Evolutionary conservation across 2,329 filamentous ascomycete species (phyloP).

Genomic region (Pseudomassariella vexata): DNA sequence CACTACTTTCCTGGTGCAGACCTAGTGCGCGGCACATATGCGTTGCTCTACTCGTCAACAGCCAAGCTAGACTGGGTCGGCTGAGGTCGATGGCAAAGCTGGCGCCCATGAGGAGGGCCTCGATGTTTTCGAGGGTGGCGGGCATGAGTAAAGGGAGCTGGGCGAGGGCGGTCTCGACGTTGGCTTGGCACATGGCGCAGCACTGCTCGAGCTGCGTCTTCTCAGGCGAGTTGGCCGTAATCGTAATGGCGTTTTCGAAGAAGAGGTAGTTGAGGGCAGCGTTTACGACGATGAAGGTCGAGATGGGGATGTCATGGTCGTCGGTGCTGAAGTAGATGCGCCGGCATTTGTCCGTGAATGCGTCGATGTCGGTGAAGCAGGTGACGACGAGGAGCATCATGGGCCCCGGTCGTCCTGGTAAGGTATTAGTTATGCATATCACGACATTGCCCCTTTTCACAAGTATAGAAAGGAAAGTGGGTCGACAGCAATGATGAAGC

Average conservation of each 20-base stretch:
- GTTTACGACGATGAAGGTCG: slow-evolving; percentile 37
- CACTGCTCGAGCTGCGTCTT: slow-evolving; percentile 19
- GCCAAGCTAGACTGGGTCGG: slow-evolving; percentile 24
- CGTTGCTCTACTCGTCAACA: slow-evolving; percentile 21
- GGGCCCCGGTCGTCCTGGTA: slow-evolving; percentile 34
- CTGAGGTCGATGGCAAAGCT: slow-evolving; percentile 23
- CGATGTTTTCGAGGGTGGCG: slow-evolving; percentile 39
- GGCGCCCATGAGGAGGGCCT: slow-evolving; percentile 38
- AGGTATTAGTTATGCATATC: too few species aligned
- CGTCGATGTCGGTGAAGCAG: slow-evolving; percentile 40
- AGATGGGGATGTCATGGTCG: slow-evolving; percentile 35
- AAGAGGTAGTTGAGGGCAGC: slow-evolving; percentile 25
- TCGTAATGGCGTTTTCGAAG: slow-evolving; percentile 20
- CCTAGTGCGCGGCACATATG: slow-evolving; percentile 27
- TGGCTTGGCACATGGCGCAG: slow-evolving; percentile 21
- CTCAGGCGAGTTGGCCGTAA: slow-evolving; percentile 13
- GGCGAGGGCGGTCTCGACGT: slow-evolving; percentile 23
- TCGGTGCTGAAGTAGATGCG: slow-evolving; percentile 44
- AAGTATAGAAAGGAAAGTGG: not conserved
- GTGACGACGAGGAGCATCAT: slow-evolving; percentile 45
- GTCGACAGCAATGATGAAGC: too few species aligned
- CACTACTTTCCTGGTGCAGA: slow-evolving; percentile 22
- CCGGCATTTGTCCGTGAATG: slow-evolving; percentile 46
- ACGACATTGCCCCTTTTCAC: not conserved
- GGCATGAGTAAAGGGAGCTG: slow-evolving; percentile 40